Evolutionary conservation across 306 rosid species (phyloP).

Genomic region (Acacia acuminata): DNA sequence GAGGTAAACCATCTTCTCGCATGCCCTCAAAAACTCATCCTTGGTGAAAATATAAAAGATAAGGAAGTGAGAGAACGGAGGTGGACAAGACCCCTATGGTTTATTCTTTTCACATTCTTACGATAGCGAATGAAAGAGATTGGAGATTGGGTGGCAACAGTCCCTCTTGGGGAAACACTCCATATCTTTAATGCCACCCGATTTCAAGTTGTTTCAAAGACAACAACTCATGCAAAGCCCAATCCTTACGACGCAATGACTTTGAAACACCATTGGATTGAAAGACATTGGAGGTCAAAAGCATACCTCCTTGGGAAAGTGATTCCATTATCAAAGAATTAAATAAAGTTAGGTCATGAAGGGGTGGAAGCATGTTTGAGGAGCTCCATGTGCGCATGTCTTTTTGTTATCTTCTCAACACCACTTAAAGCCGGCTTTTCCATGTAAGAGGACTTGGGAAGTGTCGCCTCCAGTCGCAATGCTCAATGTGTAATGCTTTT

Average conservation of each 20-base stretch:
- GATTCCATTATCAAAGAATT: neutral
- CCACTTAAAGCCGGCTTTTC: neutral
- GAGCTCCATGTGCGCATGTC: too few relatives aligned
- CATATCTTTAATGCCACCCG: neutral
- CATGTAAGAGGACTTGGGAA: neutral
- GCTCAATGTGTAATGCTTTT: fast-evolving
- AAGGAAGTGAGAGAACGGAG: neutral
- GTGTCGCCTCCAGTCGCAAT: neutral
- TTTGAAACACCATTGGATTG: neutral
- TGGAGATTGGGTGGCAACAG: neutral
- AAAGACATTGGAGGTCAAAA: neutral
- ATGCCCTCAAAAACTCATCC: neutral
- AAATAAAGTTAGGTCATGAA: too few relatives aligned
- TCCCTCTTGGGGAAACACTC: neutral
- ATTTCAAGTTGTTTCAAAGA: neutral
- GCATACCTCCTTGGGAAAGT: neutral
- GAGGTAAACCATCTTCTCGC: neutral
- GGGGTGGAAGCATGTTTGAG: too few relatives aligned
- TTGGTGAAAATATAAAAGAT: fast-evolving
- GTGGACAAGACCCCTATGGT: neutral
- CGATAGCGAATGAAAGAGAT: neutral
- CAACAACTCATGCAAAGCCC: neutral
- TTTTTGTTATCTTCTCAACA: too few relatives aligned
- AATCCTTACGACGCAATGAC: conserved; percentile 8
- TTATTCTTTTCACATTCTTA: neutral